Base-by-base conservation (phyloP, 2,329 filamentous ascomycete species). In the Talaromyces verruculosus region DNA sequence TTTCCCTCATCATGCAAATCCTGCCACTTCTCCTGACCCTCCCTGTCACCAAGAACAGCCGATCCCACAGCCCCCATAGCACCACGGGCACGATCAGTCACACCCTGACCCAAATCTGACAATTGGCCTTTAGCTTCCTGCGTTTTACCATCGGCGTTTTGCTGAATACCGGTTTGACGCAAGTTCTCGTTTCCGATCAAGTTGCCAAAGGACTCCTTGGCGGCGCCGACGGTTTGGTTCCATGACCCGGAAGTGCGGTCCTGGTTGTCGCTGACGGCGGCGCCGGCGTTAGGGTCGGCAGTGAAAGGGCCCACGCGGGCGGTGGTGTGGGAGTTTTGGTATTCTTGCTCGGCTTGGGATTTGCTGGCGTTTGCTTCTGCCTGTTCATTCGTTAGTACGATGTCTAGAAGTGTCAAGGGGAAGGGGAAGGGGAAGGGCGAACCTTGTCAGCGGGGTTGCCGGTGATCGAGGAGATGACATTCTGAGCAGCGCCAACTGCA, bases 181-280 rank as follows among this genome's bases (percentile, higher is more conserved):
- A 97, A 79, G 39, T 83, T 84, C 80, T 95, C 89, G 69, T 87
- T 88, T 67, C 93, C 94, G 30, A 94, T 70, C 5, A 94, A 72
- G 19, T 89, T 88, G 66, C 94, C 94, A 0, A 95, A 69, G 4
- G 88, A 83, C 77, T 97, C 92, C 83, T 97, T 97, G 51, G 89
- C 89, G 0, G 90, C 87, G 62, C 93, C 94, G n/a, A 93, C 75
- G 5, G 92, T 96, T 81, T 97, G 93, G 82, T 97, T 92, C 88
- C 90, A 96, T 19, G 85, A 84, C 51, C 94, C 93, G 19, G 86
- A 76, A 25, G 84, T 81, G 69, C 93, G 91, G 76, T 94, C 83
- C 11, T 88, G 83, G 78, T 91, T 84, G 78, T 97, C 92, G 71
- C 86, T 84, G 68, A 89, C 85, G 59, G 91, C 82, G 41, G 88